A percentile compares a stretch with the other conserved stretches of the same genome.
phyloP scores from a whole-genome alignment of 169 alveolate species.

The Plasmodium relictum region DNA sequence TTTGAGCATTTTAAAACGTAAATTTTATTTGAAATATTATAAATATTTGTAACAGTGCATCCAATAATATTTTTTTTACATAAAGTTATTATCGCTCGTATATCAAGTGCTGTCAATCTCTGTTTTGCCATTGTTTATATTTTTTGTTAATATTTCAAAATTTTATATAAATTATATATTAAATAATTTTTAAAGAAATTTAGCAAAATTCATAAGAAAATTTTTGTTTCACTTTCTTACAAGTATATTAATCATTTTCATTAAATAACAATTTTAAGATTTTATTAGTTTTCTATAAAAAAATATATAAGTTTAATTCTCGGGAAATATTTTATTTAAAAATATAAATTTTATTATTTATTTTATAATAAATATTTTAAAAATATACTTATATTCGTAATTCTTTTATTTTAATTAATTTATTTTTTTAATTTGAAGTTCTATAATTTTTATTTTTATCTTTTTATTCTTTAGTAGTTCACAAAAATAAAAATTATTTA shows the following conservation, averaged over 20 bases:
- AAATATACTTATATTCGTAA: too few relatives aligned
- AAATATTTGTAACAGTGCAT: conserved; percentile 82
- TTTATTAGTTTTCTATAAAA: conserved; percentile 13
- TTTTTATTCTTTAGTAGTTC: background rate
- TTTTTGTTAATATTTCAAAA: background rate
- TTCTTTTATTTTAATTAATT: background rate
- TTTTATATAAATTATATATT: background rate
- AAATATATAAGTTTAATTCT: background rate
- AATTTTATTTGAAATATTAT: conserved; percentile 83
- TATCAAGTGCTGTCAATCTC: conserved; percentile 85
- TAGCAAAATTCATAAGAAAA: background rate
- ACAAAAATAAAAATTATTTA: too few relatives aligned
- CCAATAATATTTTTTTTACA: conserved; percentile 77
- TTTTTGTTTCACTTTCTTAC: conserved; percentile 1
- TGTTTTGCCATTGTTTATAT: conserved; percentile 80
- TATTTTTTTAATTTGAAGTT: background rate
- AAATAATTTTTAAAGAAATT: conserved; percentile 4
- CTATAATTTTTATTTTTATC: background rate
- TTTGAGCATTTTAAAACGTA: conserved; percentile 85
- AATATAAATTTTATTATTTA: too few relatives aligned
- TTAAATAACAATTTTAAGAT: background rate
- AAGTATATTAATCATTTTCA: background rate
- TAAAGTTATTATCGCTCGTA: conserved; percentile 80
- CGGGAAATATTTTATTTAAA: too few relatives aligned
- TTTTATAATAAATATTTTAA: too few relatives aligned